Base-by-base conservation (phyloP, 106 monocot species). In the Alisma plantagoaquatica region DNA sequence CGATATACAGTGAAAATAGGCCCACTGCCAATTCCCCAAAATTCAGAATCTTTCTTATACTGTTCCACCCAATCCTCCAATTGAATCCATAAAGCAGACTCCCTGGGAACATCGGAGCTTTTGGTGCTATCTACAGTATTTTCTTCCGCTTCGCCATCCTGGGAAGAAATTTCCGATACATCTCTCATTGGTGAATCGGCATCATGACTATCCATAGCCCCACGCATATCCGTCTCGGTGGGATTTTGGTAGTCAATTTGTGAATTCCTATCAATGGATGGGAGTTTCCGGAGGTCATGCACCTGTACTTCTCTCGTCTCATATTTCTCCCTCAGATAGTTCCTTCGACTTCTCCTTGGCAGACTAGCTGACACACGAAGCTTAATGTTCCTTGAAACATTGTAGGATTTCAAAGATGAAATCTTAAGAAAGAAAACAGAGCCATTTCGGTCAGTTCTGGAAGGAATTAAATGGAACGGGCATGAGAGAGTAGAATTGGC, bases 251-350 rank as follows among this genome's bases (percentile, higher is more conserved):
- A n/a, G n/a, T n/a, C n/a, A n/a, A n/a, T n/a, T n/a, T n/a, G n/a
- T n/a, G n/a, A n/a, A n/a, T n/a, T n/a, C n/a, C n/a, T n/a, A 38
- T 54, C 28, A 30, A 23, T 35, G 51, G 24, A 27, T 23, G 57
- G 17, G 26, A 22, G 25, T 43, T 73, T 26, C 2, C 50, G 26
- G 11, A 32, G 24, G 9, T 14, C 18, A 64, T 67, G 32, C 33
- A 73, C 79, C 76, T 77, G 67, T 2, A 63, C 52, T 8, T 53
- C 27, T 16, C 31, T 41, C 1, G 42, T 2, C 6, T 65, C 16
- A 54, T 81, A 64, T 62, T 81, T 87, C 72, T 81, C 69, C 58
- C 81, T 57, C 35, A 81, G 55, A n/a, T 57, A 28, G 46, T 81
- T 81, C 49, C 78, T 71, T 5, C 75, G 75, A 61, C 53, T 52